These are phyloP conservation scores for Metschnikowia gelsemii DNA, from an alignment of 805 yeast species.

Conservation along the genomic window DNA sequence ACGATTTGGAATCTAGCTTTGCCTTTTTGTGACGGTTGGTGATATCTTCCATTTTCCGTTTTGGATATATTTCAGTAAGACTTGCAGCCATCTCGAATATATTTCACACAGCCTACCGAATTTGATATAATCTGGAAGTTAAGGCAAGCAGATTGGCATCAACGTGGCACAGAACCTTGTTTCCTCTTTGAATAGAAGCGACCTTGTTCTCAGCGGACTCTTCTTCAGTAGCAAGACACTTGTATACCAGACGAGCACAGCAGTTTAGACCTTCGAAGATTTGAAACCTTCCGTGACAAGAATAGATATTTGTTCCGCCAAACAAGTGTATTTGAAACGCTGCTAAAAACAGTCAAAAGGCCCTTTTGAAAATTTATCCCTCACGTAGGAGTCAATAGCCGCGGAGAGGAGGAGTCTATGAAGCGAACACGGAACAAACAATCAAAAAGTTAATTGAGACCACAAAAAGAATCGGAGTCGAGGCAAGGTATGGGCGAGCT, in stretches of 20 bases:
- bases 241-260: no score
- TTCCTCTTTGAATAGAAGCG: no score
- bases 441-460: neutral
- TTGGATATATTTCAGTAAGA: conserved; percentile 29
- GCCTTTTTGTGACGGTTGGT: conserved; percentile 32
- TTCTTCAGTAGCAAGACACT: no score
- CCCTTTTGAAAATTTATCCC: neutral
- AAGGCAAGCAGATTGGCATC: conserved; percentile 3
- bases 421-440: neutral
- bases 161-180: no score
- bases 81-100: conserved; percentile 33
- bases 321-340: no score
- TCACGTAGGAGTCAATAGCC: conserved; percentile 2
- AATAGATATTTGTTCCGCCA: no score
- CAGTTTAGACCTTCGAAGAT: no score
- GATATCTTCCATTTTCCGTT: conserved; percentile 40
- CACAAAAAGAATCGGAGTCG: neutral
- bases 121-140: no score
- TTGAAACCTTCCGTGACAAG: no score
- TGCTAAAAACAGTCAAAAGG: no score
- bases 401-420: neutral
- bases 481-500: conserved; percentile 7
- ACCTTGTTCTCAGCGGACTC: no score
- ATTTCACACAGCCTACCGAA: neutral
- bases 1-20: conserved; percentile 20